Conservation (phyloP, 306 rosid genomes). For the Herpetospermum pedunculosum region DNA sequence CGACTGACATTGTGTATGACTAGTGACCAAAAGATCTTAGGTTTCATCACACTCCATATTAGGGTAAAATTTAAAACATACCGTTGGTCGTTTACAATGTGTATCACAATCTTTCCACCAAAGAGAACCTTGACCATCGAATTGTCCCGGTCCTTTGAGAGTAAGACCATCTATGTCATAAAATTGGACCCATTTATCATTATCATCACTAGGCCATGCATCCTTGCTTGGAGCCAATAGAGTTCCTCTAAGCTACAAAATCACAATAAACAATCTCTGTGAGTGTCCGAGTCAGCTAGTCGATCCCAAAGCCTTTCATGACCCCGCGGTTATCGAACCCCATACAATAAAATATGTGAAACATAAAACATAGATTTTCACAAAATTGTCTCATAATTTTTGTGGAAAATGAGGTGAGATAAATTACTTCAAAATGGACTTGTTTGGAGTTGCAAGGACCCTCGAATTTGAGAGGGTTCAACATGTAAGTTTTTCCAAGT, state of each 20-base stretch:
- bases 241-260: conserved; percentile 4
- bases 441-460: conserved; percentile 38
- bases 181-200: conserved; percentile 1
- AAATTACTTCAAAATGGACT: conserved; percentile 21
- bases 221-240: conserved; percentile 2
- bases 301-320: too few relatives aligned
- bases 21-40: too few relatives aligned
- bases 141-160: conserved; percentile 2
- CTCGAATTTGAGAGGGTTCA: conserved; percentile 22
- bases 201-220: neutral
- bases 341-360: too few relatives aligned
- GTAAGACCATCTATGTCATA: neutral
- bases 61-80: neutral
- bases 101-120: conserved; percentile 5
- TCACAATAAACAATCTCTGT: too few relatives aligned
- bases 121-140: conserved; percentile 6
- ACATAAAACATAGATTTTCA: too few relatives aligned
- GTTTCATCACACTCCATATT: too few relatives aligned
- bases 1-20: too few relatives aligned
- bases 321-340: too few relatives aligned
- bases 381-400: too few relatives aligned
- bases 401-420: neutral
- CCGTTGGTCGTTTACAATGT: neutral
- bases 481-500: conserved; percentile 19
- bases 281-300: too few relatives aligned